Evolutionary conservation across 768 basidiomycete species (phyloP), one percentile per base, ranked within the genome.

Genomic region (Boletus coccyginus): DNA sequence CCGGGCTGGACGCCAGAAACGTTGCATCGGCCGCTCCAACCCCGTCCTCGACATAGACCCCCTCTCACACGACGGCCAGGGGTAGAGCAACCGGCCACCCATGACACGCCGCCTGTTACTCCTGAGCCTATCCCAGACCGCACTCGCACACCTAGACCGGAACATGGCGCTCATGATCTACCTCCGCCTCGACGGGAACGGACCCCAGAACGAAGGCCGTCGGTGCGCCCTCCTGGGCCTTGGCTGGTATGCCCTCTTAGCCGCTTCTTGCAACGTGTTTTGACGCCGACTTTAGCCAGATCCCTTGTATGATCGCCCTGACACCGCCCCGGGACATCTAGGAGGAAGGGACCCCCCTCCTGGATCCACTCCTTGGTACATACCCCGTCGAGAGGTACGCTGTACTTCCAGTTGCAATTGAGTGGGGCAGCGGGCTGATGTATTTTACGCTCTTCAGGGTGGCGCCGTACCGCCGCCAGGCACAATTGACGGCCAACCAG

Each of bases 391-490:
- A 44, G 57, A 55, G 35, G 71, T 71, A 51, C 7, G 70, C 48
- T 19, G 3, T 42, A 12, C n/a, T 46, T 24, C 31, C 4, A 13
- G 9, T 24, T 36, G 10, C 46, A 46, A 33, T 24, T 8, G 12
- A 45, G 29, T 27, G 7, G 3, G 4, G 2, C 21, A 21, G 21
- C 21, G 21, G 21, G 4, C 31, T 51, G 33, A 56, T 4, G 10
- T n/a, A 33, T 59, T 24, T 40, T 21, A 3, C 27, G 4, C 54
- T 55, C 45, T 40, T 44, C 9, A 71, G 70, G 52, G 38, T 3
- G 63, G 64, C 39, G 41, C 57, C 19, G 50, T 63, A 32, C 65
- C 70, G 29, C 70, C 71, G 32, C 71, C 67, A 2, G 67, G 65
- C 29, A 48, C 56, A n/a, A 7, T 73, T n/a, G 58, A 50, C 17